Base-by-base conservation (phyloP, 1,284 basidiomycete species). In the Schizopora paradoxa region DNA sequence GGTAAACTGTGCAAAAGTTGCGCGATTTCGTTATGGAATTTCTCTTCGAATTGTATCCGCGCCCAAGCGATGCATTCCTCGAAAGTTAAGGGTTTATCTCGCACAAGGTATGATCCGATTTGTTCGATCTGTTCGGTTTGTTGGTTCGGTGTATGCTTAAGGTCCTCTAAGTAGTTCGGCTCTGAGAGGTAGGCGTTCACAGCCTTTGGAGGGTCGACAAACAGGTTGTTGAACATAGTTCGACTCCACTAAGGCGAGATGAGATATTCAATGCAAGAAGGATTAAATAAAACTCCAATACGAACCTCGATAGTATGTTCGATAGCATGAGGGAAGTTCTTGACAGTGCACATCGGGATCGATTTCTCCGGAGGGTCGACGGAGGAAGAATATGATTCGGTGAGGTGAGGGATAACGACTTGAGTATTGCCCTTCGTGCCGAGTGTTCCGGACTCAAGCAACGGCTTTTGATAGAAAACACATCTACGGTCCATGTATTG, bases 281-380 rank as follows among this genome's bases (percentile, higher is more conserved):
- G 47, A 31, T 35, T n/a, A 10, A 28, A 41, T 13, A 40, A 14
- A 43, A 27, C 11, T 28, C 34, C 21, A 10, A 42, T 4, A 50
- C 68, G 52, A 56, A 86, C 87, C 73, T 95, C 90, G 54, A 99
- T 99, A n/a, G 95, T 98, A 69, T 99, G 96, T 58, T 93, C 86
- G 57, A 99, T 99, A 27, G 88, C 86, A 64, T 99, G 97, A 23
- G 96, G 96, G 80, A 99, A 99, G 69, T 93, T 98, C 72, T 98
- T 99, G 61, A 99, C 89, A 6, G 96, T 99, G 68, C 97, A 99
- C 32, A 91, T 91, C 7, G 97, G 91, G 11, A 94, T 87, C 61
- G 95, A 90, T 70, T 98, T 99, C 70, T 99, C 97, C 14, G 96
- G 96, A 35, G 96, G 96, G 65, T 99, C 96, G 68, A 99, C 96